Conservation (phyloP, 345 rosid genomes). For the Hibiscus trionum region DNA sequence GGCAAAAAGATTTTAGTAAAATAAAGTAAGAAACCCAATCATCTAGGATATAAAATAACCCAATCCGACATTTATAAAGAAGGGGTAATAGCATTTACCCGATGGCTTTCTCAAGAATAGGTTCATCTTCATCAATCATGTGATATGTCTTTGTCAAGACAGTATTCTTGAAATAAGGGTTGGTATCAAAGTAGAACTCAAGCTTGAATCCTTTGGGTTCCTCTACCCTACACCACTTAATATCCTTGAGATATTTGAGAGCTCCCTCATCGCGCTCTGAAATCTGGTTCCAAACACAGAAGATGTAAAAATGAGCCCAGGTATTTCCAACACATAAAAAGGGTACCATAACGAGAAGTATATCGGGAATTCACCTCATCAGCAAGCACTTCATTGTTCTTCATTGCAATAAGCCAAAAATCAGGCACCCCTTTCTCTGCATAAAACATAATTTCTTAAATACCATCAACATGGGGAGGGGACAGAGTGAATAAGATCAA, state of each 20-base stretch:
- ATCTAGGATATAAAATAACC: background rate
- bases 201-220: constrained; percentile 97
- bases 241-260: constrained; percentile 75
- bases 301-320: background rate
- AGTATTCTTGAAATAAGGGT: constrained; percentile 83
- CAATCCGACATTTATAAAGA: background rate
- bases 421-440: constrained; percentile 9
- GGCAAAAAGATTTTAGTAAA: constrained; percentile 7
- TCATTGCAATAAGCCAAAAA: constrained; percentile 49
- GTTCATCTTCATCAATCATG: constrained; percentile 98
- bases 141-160: constrained; percentile 87
- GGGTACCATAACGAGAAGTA: background rate
- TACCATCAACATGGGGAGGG: background rate
- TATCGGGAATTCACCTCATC: constrained; percentile 56
- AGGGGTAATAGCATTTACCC: constrained; percentile 40
- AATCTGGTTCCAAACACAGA: constrained; percentile 32
- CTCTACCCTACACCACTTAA: constrained; percentile 75
- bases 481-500: background rate
- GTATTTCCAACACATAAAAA: background rate
- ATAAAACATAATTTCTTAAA: constrained; percentile 10
- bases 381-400: constrained; percentile 79
- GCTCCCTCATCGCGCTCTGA: constrained; percentile 95
- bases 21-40: background rate
- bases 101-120: constrained; percentile 88
- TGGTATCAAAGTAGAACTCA: constrained; percentile 77